These are phyloP conservation scores for Chlamydomonas asymmetrica DNA, from an alignment of 139 green algal genomes.

Conservation along the genomic window DNA sequence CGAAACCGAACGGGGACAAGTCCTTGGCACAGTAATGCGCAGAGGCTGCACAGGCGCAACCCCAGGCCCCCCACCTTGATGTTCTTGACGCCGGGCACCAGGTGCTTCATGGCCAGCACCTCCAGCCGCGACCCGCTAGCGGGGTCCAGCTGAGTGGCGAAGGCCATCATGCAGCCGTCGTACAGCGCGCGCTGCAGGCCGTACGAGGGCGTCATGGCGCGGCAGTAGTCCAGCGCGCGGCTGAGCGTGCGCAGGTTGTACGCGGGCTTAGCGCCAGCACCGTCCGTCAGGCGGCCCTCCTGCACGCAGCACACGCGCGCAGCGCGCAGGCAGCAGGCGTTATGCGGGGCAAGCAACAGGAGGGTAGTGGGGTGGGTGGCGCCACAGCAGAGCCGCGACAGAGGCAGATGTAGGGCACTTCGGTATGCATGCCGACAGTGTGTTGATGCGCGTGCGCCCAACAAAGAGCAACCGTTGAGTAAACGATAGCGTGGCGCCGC, in stretches of 20 bases:
- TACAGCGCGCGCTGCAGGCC: constrained; percentile 87
- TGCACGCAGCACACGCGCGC: constrained; percentile 36
- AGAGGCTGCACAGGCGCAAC: too few species aligned
- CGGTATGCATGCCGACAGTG: too few species aligned
- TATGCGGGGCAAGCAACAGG: too few species aligned
- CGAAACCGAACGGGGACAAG: too few species aligned
- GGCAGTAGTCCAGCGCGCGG: constrained; percentile 88
- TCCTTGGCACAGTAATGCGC: too few species aligned
- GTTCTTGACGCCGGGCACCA: constrained; percentile 46
- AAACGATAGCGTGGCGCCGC: too few species aligned
- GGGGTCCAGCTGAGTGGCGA: constrained; percentile 84
- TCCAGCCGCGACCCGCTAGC: constrained; percentile 58
- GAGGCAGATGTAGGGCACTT: too few species aligned
- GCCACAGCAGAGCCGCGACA: too few species aligned
- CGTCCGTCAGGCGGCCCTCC: constrained; percentile 74
- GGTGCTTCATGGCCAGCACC: constrained; percentile 61
- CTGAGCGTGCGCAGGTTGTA: constrained; percentile 95
- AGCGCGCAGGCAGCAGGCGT: not conserved
- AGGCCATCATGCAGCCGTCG: constrained; percentile 94
- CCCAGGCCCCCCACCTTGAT: constrained; percentile 48
- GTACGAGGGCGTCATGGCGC: constrained; percentile 67
- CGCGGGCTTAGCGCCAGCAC: constrained; percentile 80
- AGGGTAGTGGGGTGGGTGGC: too few species aligned
- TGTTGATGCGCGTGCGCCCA: too few species aligned
- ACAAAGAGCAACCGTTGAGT: too few species aligned